Evolutionary conservation across 805 yeast genomes (phyloP), one percentile per base, ranked within the genome.

Genomic region (Yarrowia porcina): DNA sequence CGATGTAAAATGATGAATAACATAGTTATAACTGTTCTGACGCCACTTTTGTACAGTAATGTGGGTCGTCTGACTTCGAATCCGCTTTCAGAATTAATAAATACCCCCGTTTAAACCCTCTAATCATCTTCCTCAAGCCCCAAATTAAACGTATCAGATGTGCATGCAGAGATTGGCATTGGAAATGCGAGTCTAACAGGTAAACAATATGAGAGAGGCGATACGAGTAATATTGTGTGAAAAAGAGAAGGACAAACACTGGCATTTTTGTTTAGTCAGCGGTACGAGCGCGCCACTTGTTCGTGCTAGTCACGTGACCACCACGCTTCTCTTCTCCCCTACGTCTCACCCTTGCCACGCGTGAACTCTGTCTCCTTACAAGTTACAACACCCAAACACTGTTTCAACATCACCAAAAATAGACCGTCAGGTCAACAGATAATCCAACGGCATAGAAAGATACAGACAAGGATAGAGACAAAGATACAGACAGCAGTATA

Each of bases 131-230:
- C 28, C 28, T 25, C 28, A 11, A 11, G n/a, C 20, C 30, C 45
- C 12, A 42, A 20, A 17, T 27, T 39, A 39, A 38, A n/a, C 27
- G 35, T 45, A 45, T 45, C 50, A 45, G 50, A 45, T 45, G 50
- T 45, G 50, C 50, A 45, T 45, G 50, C 50, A 45, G 50, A 45
- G 50, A 45, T 45, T 45, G 50, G 18, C 50, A 45, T 28, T 28
- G 18, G 23, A 23, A 42, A 42, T 28, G 47, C 23, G 47, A 28
- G 23, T 28, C 15, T 12, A 32, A 6, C 1, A 8, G n/a, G n/a
- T n/a, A 9, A 17, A 12, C 20, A 28, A 35, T 45, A 45, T n/a
- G n/a, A n/a, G n/a, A n/a, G n/a, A n/a, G n/a, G n/a, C n/a, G n/a
- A n/a, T n/a, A n/a, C n/a, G n/a, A 9, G 39, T n/a, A 36, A 36